Conservation (phyloP, 768 basidiomycete genomes). For the Boletus rubroflammeus region DNA sequence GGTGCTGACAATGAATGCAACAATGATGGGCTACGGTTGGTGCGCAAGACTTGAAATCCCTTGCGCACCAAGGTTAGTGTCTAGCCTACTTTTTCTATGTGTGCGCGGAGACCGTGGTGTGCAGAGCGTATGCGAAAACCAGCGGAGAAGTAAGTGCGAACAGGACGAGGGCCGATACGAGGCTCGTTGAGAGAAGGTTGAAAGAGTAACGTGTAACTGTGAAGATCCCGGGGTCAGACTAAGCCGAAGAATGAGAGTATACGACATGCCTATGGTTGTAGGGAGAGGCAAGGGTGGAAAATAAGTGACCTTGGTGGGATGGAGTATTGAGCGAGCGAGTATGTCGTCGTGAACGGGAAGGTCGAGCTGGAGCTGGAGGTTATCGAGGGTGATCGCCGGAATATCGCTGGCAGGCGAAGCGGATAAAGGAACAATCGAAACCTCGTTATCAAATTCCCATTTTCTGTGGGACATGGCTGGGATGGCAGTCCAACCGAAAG, state of each 20-base stretch:
- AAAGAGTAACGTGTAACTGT: conserved; percentile 11
- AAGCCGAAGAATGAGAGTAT: background rate
- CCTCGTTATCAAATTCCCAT: conserved; percentile 31
- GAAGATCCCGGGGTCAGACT: conserved; percentile 1
- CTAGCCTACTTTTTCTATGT: background rate
- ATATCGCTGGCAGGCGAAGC: background rate
- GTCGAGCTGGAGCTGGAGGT: conserved; percentile 27
- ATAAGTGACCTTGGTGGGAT: conserved; percentile 28
- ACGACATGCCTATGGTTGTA: conserved; percentile 15
- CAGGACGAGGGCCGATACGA: conserved; percentile 17
- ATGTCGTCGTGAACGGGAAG: conserved; percentile 24
- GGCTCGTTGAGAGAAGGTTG: conserved; percentile 7
- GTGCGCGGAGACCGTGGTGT: conserved; percentile 2
- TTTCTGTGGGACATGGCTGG: conserved; percentile 12
- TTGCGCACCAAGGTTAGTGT: background rate
- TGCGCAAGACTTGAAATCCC: background rate
- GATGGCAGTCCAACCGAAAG: conserved; percentile 39
- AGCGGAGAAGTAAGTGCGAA: conserved; percentile 17
- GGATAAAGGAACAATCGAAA: conserved; percentile 20
- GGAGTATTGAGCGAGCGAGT: conserved; percentile 19
- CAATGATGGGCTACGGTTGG: background rate
- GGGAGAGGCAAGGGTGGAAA: conserved; percentile 17
- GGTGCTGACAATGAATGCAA: too few species aligned
- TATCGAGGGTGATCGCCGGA: conserved; percentile 10
- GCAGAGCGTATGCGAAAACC: conserved; percentile 15